Evolutionary conservation across 2,329 filamentous ascomycete species (phyloP).

Genomic region (Monilinia fructigena): DNA sequence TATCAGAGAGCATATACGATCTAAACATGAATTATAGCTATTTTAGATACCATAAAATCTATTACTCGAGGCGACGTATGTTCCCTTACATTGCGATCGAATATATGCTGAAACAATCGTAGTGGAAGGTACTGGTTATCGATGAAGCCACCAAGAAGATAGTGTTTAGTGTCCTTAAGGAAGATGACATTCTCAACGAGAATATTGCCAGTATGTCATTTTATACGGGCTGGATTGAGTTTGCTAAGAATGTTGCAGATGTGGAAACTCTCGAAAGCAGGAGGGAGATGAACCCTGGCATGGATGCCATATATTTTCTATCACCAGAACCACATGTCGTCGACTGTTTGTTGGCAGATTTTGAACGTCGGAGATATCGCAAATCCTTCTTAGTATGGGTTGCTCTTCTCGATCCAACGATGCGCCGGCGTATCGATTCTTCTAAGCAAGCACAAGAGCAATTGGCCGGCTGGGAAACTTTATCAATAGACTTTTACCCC

Average conservation of each 20-base stretch:
- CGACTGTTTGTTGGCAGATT: conserved; percentile 90
- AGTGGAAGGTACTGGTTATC: conserved; percentile 97
- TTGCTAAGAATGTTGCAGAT: conserved; percentile 53
- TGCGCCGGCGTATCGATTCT: conserved; percentile 72
- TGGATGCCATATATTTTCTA: conserved; percentile 93
- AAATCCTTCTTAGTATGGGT: conserved; percentile 85
- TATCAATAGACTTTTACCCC: conserved; percentile 87
- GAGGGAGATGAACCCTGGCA: conserved; percentile 77
- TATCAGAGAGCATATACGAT: background rate
- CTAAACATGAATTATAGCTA: conserved; percentile 50
- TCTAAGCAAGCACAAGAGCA: conserved; percentile 67
- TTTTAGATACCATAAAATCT: conserved; percentile 70
- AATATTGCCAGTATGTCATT: conserved; percentile 79
- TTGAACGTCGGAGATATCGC: conserved; percentile 79
- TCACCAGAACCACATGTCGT: conserved; percentile 84
- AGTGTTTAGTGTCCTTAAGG: conserved; percentile 84
- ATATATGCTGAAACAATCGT: conserved; percentile 27
- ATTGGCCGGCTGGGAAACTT: conserved; percentile 75
- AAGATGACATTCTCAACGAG: conserved; percentile 95
- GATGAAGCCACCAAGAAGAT: conserved; percentile 82
- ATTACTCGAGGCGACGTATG: conserved; percentile 80
- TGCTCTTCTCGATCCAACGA: conserved; percentile 64
- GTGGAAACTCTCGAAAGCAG: conserved; percentile 92
- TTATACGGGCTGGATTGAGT: background rate
- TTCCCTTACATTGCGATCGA: conserved; percentile 22